These are phyloP conservation scores for Fusarium newnesense DNA, from an alignment of 2,329 filamentous ascomycete species.

Conservation along the genomic window DNA sequence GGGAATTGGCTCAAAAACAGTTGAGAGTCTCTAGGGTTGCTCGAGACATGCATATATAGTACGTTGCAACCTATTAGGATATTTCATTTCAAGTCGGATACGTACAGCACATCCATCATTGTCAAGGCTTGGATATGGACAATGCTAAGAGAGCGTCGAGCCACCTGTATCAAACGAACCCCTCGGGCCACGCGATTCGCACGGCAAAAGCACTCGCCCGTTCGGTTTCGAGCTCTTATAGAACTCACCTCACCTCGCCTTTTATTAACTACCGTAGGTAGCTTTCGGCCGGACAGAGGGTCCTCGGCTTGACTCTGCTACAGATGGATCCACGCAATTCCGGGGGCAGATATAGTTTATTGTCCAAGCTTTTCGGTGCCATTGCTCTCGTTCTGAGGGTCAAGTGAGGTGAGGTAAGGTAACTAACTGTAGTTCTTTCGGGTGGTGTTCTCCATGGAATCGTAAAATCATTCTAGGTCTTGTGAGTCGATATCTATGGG, in stretches of 20 bases:
- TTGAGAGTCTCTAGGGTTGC: background rate
- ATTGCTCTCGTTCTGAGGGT: background rate
- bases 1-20: background rate
- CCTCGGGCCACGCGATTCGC: constrained; percentile 16
- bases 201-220: constrained; percentile 26
- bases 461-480: constrained; percentile 8
- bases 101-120: background rate
- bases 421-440: background rate
- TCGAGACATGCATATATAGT: constrained; percentile 6
- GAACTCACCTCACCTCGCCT: constrained; percentile 18
- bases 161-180: background rate
- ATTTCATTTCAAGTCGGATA: background rate
- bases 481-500: constrained; percentile 18
- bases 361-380: constrained; percentile 2
- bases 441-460: background rate
- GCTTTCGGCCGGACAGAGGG: constrained; percentile 31
- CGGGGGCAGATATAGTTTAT: constrained; percentile 6
- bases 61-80: constrained; percentile 1
- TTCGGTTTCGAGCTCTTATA: background rate
- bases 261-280: constrained; percentile 23
- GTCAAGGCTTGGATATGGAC: constrained; percentile 1
- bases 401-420: constrained; percentile 2
- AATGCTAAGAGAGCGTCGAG: background rate
- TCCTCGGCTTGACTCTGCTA: constrained; percentile 31
- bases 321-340: constrained; percentile 19